Evolutionary conservation across 345 rosid genomes (phyloP), one percentile per base, ranked within the genome.

Genomic region (Aethionema arabicum): DNA sequence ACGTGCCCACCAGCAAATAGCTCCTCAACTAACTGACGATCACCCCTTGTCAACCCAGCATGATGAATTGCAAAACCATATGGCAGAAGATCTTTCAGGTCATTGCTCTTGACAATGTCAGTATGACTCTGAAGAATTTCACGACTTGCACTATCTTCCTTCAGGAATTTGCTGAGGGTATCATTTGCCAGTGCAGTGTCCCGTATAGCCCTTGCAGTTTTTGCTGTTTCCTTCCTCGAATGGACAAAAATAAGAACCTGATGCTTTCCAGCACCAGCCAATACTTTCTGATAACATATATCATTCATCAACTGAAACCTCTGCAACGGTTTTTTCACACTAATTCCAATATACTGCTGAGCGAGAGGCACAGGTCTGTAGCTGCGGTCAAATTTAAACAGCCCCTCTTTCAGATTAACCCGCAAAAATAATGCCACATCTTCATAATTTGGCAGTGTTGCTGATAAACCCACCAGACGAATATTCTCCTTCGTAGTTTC

Each of bases 271-370:
- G 99, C 97, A 50, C 78, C 96, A 31, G 79, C 85, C 80, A 87
- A 59, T 35, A 93, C 99, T 80, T 93, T 93, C 56, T 90, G 83
- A 35, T 93, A 90, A 68, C 99, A 93, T 41, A 93, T 40, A 65
- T 90, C 99, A 72, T 93, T 90, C 99, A 93, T 93, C 85, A 93
- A 76, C 63, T 93, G 92, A 72, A 93, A 87, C 80, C 97, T 83
- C 82, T 87, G 97, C 70, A 93, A 74, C 3, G 99, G 96, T 78
- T 93, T 90, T 73, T 82, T 90, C 45, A 93, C 83, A 11, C 89
- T 80, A 67, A 93, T 87, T 32, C 99, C 97, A 68, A 93, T 83
- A 68, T 90, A 87, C 78, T 90, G 99, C 65, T 93, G 99, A 37
- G 80, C 72, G 10, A 93, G 95, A 44, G 99, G 95, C 44, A 90